Percentiles rank a stretch among this genome's conserved stretches.
Conservation (phyloP, 768 basidiomycete genomes). For the Hortiboletus campestris region DNA sequence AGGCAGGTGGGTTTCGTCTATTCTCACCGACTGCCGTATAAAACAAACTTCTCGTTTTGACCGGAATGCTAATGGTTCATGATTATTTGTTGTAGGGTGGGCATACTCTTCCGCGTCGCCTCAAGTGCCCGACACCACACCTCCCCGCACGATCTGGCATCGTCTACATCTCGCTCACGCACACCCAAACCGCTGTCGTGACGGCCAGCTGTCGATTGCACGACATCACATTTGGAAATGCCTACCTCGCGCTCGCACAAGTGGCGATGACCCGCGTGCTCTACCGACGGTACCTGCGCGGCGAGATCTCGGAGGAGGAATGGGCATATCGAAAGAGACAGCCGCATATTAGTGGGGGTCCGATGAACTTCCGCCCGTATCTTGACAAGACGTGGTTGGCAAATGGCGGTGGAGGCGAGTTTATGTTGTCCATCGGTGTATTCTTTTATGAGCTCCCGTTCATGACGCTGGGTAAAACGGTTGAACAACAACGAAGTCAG, state of each 20-base stretch:
- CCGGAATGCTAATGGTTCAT: no score
- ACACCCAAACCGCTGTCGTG: conserved; percentile 32
- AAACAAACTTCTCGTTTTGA: no score
- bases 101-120: conserved; percentile 48
- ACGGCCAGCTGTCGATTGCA: conserved; percentile 40
- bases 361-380: no score
- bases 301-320: conserved; percentile 47
- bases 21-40: not conserved
- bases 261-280: conserved; percentile 51
- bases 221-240: conserved; percentile 39
- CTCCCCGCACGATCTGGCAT: conserved; percentile 38
- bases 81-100: no score
- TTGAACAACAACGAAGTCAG: conserved; percentile 1
- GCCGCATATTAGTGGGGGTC: no score
- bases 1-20: not conserved
- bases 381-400: no score
- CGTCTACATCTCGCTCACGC: conserved; percentile 24
- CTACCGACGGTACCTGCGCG: conserved; percentile 43
- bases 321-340: conserved; percentile 38
- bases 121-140: conserved; percentile 34
- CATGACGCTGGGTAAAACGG: conserved; percentile 21
- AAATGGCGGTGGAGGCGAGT: no score
- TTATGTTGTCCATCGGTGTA: no score
- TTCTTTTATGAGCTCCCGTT: no score
- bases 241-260: conserved; percentile 41